A percentile compares a stretch with the other conserved stretches of the same genome.
Evolutionary conservation across 2,329 filamentous ascomycete species (phyloP).

Genomic region (Aspergillus sp.): DNA sequence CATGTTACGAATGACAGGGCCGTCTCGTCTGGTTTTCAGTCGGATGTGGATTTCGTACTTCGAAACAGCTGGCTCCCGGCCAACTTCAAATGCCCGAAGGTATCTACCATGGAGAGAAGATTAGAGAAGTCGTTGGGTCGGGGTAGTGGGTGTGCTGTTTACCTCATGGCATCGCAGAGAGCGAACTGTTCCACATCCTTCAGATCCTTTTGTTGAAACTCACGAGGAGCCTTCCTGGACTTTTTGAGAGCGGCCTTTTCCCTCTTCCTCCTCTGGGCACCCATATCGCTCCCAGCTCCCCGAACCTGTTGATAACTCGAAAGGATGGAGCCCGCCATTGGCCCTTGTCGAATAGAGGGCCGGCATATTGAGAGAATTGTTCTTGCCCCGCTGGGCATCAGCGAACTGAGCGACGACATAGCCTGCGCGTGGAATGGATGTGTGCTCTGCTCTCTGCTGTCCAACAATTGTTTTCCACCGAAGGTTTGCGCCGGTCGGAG

Average conservation of each 20-base stretch:
- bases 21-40: conserved; percentile 79
- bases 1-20: conserved; percentile 81
- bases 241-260: conserved; percentile 53
- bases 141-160: conserved; percentile 14
- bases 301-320: conserved; percentile 36
- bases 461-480: conserved; percentile 33
- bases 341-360: conserved; percentile 25
- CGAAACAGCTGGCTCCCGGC: conserved; percentile 66
- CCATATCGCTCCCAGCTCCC: conserved; percentile 35
- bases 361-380: conserved; percentile 35
- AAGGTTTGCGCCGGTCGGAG: conserved; percentile 22
- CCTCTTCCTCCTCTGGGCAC: conserved; percentile 44
- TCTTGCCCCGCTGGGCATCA: conserved; percentile 36
- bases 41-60: conserved; percentile 92
- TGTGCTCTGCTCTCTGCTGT: neutral
- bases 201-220: conserved; percentile 64
- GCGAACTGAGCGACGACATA: conserved; percentile 37
- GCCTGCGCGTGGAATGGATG: conserved; percentile 1
- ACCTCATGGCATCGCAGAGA: conserved; percentile 89
- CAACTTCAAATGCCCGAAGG: conserved; percentile 88
- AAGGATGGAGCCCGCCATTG: conserved; percentile 32
- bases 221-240: conserved; percentile 64
- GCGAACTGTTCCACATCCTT: conserved; percentile 71
- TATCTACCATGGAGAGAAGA: conserved; percentile 58
- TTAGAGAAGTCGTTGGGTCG: conserved; percentile 15